These are phyloP conservation scores for Cadophora luteo-olivacea DNA, from an alignment of 2,329 filamentous ascomycete species.

Conservation along the genomic window DNA sequence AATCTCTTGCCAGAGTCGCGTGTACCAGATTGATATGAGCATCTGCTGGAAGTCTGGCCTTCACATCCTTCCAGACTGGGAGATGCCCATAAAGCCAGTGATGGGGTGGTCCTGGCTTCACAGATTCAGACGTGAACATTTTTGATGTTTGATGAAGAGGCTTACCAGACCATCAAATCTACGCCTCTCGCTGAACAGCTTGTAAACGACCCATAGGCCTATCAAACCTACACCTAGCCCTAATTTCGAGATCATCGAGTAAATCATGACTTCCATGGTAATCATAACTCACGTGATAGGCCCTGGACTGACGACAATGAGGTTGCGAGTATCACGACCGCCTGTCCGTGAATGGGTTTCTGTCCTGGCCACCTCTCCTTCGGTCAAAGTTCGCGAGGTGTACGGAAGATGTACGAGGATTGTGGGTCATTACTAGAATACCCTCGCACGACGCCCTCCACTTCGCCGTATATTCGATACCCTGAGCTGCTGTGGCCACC, in stretches of 20 bases:
- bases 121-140: not conserved
- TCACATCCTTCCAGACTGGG: slow-evolving; percentile 5
- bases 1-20: slow-evolving; percentile 1
- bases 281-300: not conserved
- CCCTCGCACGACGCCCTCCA: not conserved
- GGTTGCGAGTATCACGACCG: not conserved
- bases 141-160: not conserved
- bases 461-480: not conserved
- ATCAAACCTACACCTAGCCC: not conserved
- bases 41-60: slow-evolving; percentile 18
- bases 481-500: not conserved
- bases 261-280: not conserved
- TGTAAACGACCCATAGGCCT: not conserved
- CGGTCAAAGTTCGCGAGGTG: not conserved
- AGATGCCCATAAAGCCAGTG: slow-evolving; percentile 19
- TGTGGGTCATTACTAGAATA: not conserved
- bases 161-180: slow-evolving; percentile 14
- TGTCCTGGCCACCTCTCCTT: not conserved
- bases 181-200: slow-evolving; percentile 14
- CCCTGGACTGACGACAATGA: not conserved
- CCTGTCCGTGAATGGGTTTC: not conserved
- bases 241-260: not conserved
- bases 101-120: slow-evolving; percentile 10
- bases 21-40: slow-evolving; percentile 20
- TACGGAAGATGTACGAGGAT: not conserved